Percentiles rank a stretch among this genome's conserved stretches.
phyloP scores from a whole-genome alignment of 2,329 filamentous ascomycete species.

The Penicillium sp. region DNA sequence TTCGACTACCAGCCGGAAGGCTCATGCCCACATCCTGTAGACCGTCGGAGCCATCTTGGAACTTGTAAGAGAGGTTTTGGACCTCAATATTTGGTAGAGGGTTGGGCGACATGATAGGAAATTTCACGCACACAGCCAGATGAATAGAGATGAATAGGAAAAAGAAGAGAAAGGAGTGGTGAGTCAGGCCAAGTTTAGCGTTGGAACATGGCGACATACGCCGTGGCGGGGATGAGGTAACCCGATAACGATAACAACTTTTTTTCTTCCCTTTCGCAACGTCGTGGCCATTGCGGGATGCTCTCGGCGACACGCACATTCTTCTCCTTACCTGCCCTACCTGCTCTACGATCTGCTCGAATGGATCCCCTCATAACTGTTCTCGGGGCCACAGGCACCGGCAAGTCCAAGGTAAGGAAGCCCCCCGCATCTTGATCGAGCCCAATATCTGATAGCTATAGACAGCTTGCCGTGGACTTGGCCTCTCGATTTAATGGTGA shows the following conservation, averaged over 20 bases:
- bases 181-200: not conserved
- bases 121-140: not conserved
- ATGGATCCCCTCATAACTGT: slow-evolving; percentile 71
- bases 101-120: slow-evolving; percentile 19
- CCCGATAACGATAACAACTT: slow-evolving; percentile 12
- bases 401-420: slow-evolving; percentile 78
- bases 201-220: not conserved
- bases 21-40: slow-evolving; percentile 71
- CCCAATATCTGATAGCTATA: slow-evolving; percentile 29
- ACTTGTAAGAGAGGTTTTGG: slow-evolving; percentile 78
- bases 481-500: slow-evolving; percentile 84
- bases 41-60: slow-evolving; percentile 81
- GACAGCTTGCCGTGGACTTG: slow-evolving; percentile 83
- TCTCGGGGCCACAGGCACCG: slow-evolving; percentile 87
- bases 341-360: slow-evolving; percentile 20
- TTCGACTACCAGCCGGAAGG: slow-evolving; percentile 80
- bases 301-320: slow-evolving; percentile 17
- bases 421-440: slow-evolving; percentile 21
- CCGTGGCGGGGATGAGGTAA: not conserved
- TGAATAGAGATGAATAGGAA: not conserved
- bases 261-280: slow-evolving; percentile 12
- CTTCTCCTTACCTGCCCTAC: not conserved
- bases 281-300: slow-evolving; percentile 24
- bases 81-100: slow-evolving; percentile 67
- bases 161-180: not conserved